Base-by-base conservation (phyloP, 352 stramenopile species). In the Phytophthora boehmeriae region DNA sequence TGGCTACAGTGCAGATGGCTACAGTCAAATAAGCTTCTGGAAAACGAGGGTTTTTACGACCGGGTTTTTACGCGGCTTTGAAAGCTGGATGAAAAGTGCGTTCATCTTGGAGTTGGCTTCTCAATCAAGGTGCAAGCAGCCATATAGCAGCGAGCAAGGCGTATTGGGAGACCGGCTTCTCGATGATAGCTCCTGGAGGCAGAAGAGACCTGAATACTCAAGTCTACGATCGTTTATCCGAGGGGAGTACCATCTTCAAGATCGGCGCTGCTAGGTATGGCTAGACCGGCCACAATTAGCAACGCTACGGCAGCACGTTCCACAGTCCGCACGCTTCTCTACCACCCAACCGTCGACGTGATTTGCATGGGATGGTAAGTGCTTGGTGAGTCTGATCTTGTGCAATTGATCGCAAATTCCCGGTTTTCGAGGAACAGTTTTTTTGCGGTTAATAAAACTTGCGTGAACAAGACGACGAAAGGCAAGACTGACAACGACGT, bases 231-330 rank as follows among this genome's bases (percentile, higher is more conserved):
- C 77, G 80, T 13, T 96, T 85, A 19, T 91, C 80, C 8, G 87
- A 96, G 17, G 87, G 87, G 0, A 86, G 94, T 53, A 96, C 80
- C 11, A 68, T 71, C 16, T 96, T 96, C 58, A 96, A 96, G 57
- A 83, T 90, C 13, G 87, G 87, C 71, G 6, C 48, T 96, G 51
- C 53, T 92, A 28, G 54, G 89, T 17, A 57, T 89, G 25, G 72
- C 81, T n/a, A 89, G 94, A 34, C 87, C 87, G 32, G 94, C 94
- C 56, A 64, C 80, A 8, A 68, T 96, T n/a, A 79, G 87, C n/a
- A 85, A 82, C 42, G 59, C 62, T 22, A 88, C 92, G 39, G 83
- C 87, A 17, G 67, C 76, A 45, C 83, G 85, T 11, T 88, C 89
- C 57, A 90, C 83, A 9, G 90, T 80, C 2, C 81, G 87, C 11